A percentile compares a stretch with the other conserved stretches of the same genome.
Conservation (phyloP, 1,284 basidiomycete species). For the Grifola frondosa region DNA sequence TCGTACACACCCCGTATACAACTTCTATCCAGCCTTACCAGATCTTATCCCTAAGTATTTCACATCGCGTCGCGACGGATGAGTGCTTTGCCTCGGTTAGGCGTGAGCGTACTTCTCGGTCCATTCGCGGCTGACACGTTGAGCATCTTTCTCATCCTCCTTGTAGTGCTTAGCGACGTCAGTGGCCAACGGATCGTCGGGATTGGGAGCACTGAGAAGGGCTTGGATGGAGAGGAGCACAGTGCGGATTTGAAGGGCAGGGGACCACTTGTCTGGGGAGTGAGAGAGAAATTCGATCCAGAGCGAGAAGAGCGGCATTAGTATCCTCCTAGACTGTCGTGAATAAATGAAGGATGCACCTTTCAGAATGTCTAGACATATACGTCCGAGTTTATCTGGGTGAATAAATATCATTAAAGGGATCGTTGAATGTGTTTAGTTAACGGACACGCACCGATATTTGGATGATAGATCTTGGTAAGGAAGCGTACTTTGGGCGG, state of each 20-base stretch:
- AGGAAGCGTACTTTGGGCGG: constrained; percentile 98
- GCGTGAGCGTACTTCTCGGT: constrained; percentile 75
- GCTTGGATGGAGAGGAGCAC: constrained; percentile 97
- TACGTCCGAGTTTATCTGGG: constrained; percentile 95
- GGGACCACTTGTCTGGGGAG: constrained; percentile 93
- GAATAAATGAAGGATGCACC: constrained; percentile 45
- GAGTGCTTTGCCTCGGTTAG: no score
- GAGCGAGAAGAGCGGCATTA: neutral
- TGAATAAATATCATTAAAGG: constrained; percentile 3
- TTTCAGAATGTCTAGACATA: constrained; percentile 98
- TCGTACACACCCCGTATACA: no score
- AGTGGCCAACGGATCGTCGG: constrained; percentile 99
- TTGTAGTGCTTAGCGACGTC: constrained; percentile 98
- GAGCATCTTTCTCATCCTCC: constrained; percentile 92
- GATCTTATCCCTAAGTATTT: no score
- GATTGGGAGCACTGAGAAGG: constrained; percentile 92
- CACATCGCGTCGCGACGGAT: no score
- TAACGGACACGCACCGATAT: constrained; percentile 75
- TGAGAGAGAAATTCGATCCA: constrained; percentile 1
- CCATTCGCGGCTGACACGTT: constrained; percentile 90
- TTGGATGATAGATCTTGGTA: constrained; percentile 99
- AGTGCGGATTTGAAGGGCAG: constrained; percentile 96
- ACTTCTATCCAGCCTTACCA: no score
- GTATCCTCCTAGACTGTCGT: no score
- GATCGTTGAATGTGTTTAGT: constrained; percentile 1